These are phyloP conservation scores for Leptomonas pyrrhocoris DNA, from an alignment of 208 protist genomes.

Conservation along the genomic window DNA sequence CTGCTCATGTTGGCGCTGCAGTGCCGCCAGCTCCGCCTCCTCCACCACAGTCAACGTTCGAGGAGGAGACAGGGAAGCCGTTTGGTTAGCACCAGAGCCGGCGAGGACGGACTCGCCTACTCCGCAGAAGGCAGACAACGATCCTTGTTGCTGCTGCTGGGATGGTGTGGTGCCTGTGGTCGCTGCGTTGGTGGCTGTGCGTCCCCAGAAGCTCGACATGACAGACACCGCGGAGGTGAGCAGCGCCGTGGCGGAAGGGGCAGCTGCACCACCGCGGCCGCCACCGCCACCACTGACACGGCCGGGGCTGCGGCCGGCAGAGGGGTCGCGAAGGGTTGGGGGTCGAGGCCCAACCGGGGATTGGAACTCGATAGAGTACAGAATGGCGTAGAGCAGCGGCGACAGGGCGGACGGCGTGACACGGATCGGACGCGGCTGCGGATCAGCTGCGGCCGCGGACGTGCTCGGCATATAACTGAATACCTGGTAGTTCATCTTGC, in stretches of 20 bases:
- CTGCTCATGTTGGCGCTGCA: slow-evolving; percentile 43
- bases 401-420: slow-evolving; percentile 71
- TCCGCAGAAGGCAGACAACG: not conserved
- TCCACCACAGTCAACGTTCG: slow-evolving; percentile 19
- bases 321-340: slow-evolving; percentile 18
- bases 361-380: slow-evolving; percentile 80
- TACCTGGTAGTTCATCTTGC: slow-evolving; percentile 46
- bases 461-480: slow-evolving; percentile 33
- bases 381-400: slow-evolving; percentile 65
- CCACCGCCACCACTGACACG: not conserved
- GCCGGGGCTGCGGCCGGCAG: not conserved
- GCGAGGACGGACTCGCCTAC: not conserved
- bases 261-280: not conserved
- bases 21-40: slow-evolving; percentile 30
- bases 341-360: slow-evolving; percentile 45
- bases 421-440: slow-evolving; percentile 39
- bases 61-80: slow-evolving; percentile 23
- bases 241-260: slow-evolving; percentile 15
- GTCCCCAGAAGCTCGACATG: slow-evolving; percentile 39
- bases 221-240: slow-evolving; percentile 32
- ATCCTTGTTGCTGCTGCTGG: slow-evolving; percentile 7
- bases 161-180: not conserved
- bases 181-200: slow-evolving; percentile 9
- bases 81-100: not conserved
- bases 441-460: slow-evolving; percentile 10